Base-by-base conservation (phyloP, 2,329 filamentous ascomycete species). In the Paracamarosporium sp. region DNA sequence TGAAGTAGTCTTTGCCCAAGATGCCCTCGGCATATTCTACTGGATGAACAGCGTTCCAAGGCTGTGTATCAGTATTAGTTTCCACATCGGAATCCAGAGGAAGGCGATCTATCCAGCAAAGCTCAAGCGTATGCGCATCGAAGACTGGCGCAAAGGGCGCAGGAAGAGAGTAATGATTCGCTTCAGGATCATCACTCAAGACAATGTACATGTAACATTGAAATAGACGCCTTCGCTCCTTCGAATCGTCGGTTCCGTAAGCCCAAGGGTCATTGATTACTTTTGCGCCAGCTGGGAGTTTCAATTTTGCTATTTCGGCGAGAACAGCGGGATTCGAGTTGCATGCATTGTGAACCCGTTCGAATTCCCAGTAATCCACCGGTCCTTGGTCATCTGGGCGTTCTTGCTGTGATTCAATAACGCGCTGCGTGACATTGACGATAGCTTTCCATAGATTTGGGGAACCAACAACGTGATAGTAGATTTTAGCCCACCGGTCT, bases 121-220 rank as follows among this genome's bases (percentile, higher is more conserved):
- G 82, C 67, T 88, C 85, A 76, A 85, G 84, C 1, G 82, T 86
- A 36, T 82, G 81, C 0, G 83, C 84, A 68, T 87, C 86, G 41
- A 92, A 79, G 20, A 91, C 88, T 0, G 88, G 88, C 1, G 86
- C 88, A 60, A 89, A 86, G n/a, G 84, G 81, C 1, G 90, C 77
- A 0, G 88, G 88, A 62, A 89, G 83, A 0, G 88, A 85, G 67
- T 90, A 90, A 70, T 90, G 87, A 67, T 89, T 90, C 40, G 84
- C 85, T 67, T 91, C 88, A n/a, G 84, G 66, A 67, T 90, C 87
- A 27, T 79, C 75, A 2, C 87, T 86, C 61, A 89, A 87, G 17
- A 86, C 79, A 74, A 89, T 82, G 74, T 90, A 90, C 54, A 90
- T 73, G 74, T 88, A 90, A 73, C 85, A 87, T 69, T 90, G 87